Percentiles rank a stretch among this genome's conserved stretches.
Evolutionary conservation across 176 grass and related monocot genomes (phyloP).

Genomic region (Hyparrhenia diplandra): DNA sequence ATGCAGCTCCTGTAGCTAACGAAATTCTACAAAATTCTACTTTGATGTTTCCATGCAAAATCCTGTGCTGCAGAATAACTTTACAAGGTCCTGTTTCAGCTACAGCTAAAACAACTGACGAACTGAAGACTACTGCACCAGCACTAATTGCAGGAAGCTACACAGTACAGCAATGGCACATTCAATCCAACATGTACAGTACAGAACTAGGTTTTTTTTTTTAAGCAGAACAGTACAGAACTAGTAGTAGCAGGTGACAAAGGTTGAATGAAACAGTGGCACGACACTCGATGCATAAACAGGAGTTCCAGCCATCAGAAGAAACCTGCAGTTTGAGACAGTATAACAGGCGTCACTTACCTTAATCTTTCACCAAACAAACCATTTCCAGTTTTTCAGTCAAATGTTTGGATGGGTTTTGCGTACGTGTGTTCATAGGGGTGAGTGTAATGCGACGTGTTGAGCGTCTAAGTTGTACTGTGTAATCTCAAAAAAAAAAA

Average conservation of each 20-base stretch:
- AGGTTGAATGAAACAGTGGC: not conserved
- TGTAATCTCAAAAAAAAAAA: too few species aligned
- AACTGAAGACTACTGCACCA: not conserved
- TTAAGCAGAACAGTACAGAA: too few species aligned
- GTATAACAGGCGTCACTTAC: not conserved
- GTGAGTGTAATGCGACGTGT: too few species aligned
- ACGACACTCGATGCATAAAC: not conserved
- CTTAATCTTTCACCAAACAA: not conserved
- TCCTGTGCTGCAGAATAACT: not conserved
- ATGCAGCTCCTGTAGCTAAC: too few species aligned
- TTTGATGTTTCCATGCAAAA: not conserved
- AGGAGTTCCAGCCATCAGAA: conserved; percentile 2
- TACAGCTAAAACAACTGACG: not conserved
- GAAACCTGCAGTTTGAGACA: conserved; percentile 34
- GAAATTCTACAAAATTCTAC: too few species aligned
- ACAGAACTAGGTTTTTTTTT: too few species aligned
- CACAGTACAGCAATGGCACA: not conserved
- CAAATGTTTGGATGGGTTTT: not conserved
- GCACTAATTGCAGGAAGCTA: not conserved
- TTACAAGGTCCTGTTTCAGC: not conserved
- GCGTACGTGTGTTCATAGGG: too few species aligned
- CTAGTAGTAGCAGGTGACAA: not conserved
- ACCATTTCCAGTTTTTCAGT: not conserved
- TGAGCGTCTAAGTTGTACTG: too few species aligned
- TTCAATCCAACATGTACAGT: not conserved